Conservation (phyloP, 305 asterid genomes). For the Fraxinus baroniana region DNA sequence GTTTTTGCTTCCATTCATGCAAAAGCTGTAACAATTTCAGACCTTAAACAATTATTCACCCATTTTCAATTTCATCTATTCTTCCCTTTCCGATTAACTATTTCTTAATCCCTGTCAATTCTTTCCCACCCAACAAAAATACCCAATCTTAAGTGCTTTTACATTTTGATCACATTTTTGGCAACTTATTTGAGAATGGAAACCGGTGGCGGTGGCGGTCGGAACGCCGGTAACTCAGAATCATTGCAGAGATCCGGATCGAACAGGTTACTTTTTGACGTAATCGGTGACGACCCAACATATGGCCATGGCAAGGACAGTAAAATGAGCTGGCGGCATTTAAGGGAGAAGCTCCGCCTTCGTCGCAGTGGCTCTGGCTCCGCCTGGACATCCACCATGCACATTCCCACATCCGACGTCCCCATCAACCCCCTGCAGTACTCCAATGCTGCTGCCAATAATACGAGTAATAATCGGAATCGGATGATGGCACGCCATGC, state of each 20-base stretch:
- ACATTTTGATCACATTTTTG: not conserved
- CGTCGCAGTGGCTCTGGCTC: conserved; percentile 21
- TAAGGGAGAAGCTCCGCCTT: conserved; percentile 40
- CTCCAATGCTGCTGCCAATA: not conserved
- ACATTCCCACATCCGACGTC: conserved; percentile 23
- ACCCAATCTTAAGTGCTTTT: not conserved
- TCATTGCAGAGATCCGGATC: conserved; percentile 23
- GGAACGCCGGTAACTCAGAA: not conserved
- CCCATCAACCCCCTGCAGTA: not conserved
- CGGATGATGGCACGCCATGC: not conserved
- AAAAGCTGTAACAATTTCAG: not conserved
- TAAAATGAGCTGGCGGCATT: conserved; percentile 25
- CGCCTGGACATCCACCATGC: conserved; percentile 21
- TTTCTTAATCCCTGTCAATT: not conserved
- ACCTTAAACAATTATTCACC: not conserved
- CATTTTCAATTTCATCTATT: not conserved
- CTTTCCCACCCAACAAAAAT: not conserved
- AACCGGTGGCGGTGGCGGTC: not conserved
- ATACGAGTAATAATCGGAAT: not conserved
- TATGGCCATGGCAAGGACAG: conserved; percentile 3
- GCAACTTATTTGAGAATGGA: conserved; percentile 20
- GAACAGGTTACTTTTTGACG: conserved; percentile 31
- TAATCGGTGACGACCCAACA: conserved; percentile 25
- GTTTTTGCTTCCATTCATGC: not conserved
- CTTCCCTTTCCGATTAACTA: not conserved